Base-by-base conservation (phyloP, 805 yeast genomes). In the Yarrowia hollandica region DNA sequence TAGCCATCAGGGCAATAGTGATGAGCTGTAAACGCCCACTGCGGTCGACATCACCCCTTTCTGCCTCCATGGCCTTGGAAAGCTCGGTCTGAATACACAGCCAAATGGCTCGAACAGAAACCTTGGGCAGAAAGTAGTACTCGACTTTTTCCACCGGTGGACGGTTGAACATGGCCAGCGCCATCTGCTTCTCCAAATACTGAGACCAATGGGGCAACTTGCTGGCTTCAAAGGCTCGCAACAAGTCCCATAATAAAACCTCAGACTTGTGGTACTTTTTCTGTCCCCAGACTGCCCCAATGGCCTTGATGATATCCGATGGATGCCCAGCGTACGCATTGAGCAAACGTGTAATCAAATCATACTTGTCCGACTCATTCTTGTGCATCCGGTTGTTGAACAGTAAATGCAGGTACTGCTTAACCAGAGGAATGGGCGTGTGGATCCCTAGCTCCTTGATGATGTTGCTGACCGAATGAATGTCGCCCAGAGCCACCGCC, bases 1-100 rank as follows among this genome's bases (percentile, higher is more conserved):
- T 52, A 5, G 58, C 58, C 42, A 37, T 35, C 1, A 52, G 25
- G 0, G 44, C 44, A 8, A 52, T 35, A 2, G 58, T 37, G 21
- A 52, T 35, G 19, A 52, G 9, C 15, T 37, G 58, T 6, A 52
- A 34, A 4, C 34, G 58, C 25, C 35, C 44, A 11, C 34, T 35
- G 9, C 44, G 16, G n/a, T 35, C 56, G 23, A 33, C 22, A 12
- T 34, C 35, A n/a, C 42, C 44, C 16, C 25, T 52, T 12, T 35
- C 44, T 1, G 35, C 26, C 26, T 52, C 58, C 44, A 35, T 52
- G 5, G 44, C 44, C 14, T 25, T 52, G 3, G 44, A 11, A 14
- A 52, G 34, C 44, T 52, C 58, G 4, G 58, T 37, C 44, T 52
- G 58, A 28, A 52, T 52, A 19, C 44, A 52, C 44, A 52, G n/a